These are phyloP conservation scores for Cadophora malorum DNA, from an alignment of 2,329 filamentous ascomycete species.

Conservation along the genomic window DNA sequence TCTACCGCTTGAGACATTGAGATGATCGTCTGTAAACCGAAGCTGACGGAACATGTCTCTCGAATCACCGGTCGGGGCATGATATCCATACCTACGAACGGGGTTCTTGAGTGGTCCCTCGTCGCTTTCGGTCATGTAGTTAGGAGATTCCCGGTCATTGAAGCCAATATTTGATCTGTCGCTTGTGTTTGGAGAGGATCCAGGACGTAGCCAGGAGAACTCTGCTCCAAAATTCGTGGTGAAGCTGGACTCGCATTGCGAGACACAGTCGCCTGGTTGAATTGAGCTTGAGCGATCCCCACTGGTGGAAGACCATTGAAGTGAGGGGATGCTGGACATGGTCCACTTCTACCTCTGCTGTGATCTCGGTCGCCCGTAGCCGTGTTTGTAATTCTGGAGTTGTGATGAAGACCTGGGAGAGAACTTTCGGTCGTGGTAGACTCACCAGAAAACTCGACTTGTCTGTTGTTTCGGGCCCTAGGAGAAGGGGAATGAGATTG, in stretches of 20 bases:
- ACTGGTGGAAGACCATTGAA: neutral
- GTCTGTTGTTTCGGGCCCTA: neutral
- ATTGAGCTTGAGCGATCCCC: neutral
- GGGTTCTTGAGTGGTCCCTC: no score
- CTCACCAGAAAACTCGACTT: neutral
- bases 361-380: neutral
- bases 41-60: neutral
- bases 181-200: neutral
- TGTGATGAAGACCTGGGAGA: neutral
- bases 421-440: constrained; percentile 7
- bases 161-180: neutral
- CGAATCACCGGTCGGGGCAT: neutral
- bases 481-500: neutral
- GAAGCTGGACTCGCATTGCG: neutral
- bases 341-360: neutral
- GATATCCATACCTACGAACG: neutral
- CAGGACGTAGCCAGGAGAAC: neutral
- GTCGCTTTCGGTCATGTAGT: no score
- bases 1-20: neutral
- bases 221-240: neutral
- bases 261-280: neutral
- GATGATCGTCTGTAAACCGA: neutral
- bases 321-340: neutral
- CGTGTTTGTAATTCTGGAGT: neutral
- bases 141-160: neutral